Conservation (phyloP, 2,329 filamentous ascomycete species). For the Thelonectria discophora region DNA sequence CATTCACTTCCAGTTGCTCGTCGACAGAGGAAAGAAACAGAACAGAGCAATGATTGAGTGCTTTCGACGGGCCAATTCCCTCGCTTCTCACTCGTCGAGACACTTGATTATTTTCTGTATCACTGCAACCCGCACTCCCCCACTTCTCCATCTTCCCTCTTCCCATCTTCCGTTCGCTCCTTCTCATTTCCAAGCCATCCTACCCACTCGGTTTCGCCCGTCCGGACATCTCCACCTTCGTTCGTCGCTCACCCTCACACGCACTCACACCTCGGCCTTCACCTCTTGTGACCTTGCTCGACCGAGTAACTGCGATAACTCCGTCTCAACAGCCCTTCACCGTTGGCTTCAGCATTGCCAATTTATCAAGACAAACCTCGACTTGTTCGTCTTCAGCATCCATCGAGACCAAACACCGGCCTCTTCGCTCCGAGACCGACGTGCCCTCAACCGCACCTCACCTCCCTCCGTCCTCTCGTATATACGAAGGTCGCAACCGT, state of each 20-base stretch:
- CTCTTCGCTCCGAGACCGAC: not conserved
- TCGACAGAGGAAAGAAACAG: not conserved
- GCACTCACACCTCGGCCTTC: not conserved
- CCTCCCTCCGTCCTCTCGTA: slow-evolving; percentile 6
- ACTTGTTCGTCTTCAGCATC: not conserved
- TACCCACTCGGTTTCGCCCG: not conserved
- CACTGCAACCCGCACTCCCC: not conserved
- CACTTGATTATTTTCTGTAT: not conserved
- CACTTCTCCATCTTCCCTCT: not conserved
- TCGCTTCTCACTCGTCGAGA: too few species aligned
- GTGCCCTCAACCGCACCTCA: not conserved
- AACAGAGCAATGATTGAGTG: not conserved
- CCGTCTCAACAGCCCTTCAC: not conserved
- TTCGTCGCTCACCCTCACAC: not conserved
- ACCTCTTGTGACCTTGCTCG: slow-evolving; percentile 2
- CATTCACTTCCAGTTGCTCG: slow-evolving; percentile 9
- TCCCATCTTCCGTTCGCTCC: not conserved
- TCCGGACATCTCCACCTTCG: not conserved
- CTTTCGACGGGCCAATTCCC: too few species aligned
- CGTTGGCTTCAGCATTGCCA: not conserved
- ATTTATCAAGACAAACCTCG: not conserved
- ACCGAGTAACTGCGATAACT: not conserved
- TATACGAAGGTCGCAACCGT: slow-evolving; percentile 6
- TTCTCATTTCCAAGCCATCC: not conserved
- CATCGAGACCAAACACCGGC: not conserved